phyloP scores from a whole-genome alignment of 495 filamentous ascomycete genomes.

The Chaetomium fimeti region DNA sequence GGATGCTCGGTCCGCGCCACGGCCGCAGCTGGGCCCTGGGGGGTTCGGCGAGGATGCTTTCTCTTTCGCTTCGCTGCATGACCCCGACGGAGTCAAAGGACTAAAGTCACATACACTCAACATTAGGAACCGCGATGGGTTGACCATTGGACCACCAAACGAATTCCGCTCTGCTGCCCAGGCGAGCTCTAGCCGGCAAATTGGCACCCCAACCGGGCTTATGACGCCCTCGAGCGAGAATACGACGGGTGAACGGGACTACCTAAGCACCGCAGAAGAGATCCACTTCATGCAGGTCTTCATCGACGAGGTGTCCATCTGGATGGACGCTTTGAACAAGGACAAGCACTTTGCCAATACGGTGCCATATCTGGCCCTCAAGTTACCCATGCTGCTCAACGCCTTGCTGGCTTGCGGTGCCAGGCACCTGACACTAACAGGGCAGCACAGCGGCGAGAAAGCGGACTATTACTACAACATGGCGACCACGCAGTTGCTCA shows the following conservation, averaged over 20 bases:
- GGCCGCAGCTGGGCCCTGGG: neutral
- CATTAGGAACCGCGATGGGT: constrained; percentile 35
- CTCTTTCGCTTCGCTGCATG: constrained; percentile 21
- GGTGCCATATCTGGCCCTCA: constrained; percentile 75
- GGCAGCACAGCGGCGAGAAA: constrained; percentile 72
- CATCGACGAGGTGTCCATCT: constrained; percentile 83
- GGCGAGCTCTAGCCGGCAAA: constrained; percentile 15
- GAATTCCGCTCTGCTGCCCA: constrained; percentile 21
- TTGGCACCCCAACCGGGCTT: constrained; percentile 41
- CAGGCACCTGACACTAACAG: constrained; percentile 70
- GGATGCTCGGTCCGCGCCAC: neutral
- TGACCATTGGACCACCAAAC: constrained; percentile 16
- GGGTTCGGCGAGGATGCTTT: neutral
- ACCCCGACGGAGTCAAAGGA: constrained; percentile 32
- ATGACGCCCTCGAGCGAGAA: constrained; percentile 54
- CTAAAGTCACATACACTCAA: constrained; percentile 27
- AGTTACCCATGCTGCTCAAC: constrained; percentile 87
- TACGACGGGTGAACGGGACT: constrained; percentile 45
- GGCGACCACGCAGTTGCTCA: constrained; percentile 70
- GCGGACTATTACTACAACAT: constrained; percentile 79
- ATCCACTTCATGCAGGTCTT: constrained; percentile 85
- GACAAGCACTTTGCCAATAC: constrained; percentile 85
- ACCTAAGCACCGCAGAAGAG: constrained; percentile 70
- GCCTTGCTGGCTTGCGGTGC: constrained; percentile 88
- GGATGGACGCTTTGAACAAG: constrained; percentile 91